Evolutionary conservation across 2,329 filamentous ascomycete genomes (phyloP).

Genomic region (Xylariomycetidae sp.): DNA sequence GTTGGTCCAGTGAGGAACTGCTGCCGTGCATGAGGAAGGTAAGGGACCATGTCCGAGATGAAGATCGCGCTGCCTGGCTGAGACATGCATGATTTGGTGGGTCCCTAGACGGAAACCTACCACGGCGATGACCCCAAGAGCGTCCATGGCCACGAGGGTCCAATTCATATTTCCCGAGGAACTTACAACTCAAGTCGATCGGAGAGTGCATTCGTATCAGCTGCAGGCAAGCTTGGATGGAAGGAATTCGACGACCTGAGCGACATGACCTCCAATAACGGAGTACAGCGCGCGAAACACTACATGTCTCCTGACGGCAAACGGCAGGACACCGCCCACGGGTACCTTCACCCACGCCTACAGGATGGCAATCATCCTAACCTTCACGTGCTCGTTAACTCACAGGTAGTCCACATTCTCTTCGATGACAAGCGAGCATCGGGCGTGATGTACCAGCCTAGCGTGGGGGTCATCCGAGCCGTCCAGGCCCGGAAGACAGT

Average conservation of each 20-base stretch:
- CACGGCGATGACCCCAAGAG: slow-evolving; percentile 29
- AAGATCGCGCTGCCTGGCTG: neutral
- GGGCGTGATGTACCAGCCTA: neutral
- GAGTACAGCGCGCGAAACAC: neutral
- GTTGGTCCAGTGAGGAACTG: slow-evolving; percentile 25
- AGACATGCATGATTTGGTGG: no score
- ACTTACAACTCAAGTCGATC: neutral
- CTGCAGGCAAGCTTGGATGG: neutral
- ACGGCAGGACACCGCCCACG: neutral
- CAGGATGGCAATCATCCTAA: neutral
- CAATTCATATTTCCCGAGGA: neutral
- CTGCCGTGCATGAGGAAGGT: slow-evolving; percentile 45
- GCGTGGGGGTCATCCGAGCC: neutral
- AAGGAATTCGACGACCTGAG: neutral
- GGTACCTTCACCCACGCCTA: neutral
- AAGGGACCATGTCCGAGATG: neutral
- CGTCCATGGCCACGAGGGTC: slow-evolving; percentile 29
- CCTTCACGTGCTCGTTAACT: neutral
- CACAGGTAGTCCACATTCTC: neutral
- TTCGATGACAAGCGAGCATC: neutral
- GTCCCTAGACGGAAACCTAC: slow-evolving; percentile 9
- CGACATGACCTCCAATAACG: slow-evolving; percentile 37
- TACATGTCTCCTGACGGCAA: neutral
- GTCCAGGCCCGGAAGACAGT: neutral
- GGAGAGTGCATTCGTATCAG: neutral